Evolutionary conservation across 2,329 filamentous ascomycete species (phyloP), one percentile per base, ranked within the genome.

Genomic region (Leptoxyphium fumago): DNA sequence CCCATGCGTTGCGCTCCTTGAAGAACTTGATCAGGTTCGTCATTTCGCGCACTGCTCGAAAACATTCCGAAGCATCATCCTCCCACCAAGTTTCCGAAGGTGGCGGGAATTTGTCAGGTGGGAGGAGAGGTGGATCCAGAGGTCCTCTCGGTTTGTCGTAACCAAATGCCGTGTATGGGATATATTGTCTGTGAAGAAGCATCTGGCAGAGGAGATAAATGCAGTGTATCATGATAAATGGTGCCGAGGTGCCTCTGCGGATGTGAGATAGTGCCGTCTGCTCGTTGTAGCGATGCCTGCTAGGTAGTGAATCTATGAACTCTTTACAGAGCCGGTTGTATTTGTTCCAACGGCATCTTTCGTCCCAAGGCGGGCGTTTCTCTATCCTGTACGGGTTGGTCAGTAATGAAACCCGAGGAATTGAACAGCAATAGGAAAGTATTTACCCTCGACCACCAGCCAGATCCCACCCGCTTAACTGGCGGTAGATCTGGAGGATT

Each of bases 211-310:
- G 65, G 1, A 74, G 72, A 46, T 76, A 73, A 1, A 83, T 70
- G 52, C 78, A 77, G 53, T 85, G 81, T 44, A 85, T 64, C 2
- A 81, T 70, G 9, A 78, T 73, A 54, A 80, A 85, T 7, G 74
- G 71, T 39, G 77, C 78, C 1, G 75, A 75, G 1, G 74, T 75
- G 38, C 75, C 71, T 44, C 75, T 71, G 47, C 74, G 76, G 51
- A 82, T 77, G 53, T 84, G 79, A 18, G 74, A 76, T 52, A 75
- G 73, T 38, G 78, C 78, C 55, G 83, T 84, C 36, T 69, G 68
- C 6, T 69, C 63, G 1, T 72, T 79, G 42, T 81, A 70, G 1
- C 66, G 72, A 39, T 81, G 74, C 6, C 72, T 68, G 15, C 64
- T 61, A 0, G 78, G 78, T 0, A 84, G 65, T 8, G 56, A 63